Conservation (phyloP, 345 rosid genomes). For the Brassica cretica region DNA sequence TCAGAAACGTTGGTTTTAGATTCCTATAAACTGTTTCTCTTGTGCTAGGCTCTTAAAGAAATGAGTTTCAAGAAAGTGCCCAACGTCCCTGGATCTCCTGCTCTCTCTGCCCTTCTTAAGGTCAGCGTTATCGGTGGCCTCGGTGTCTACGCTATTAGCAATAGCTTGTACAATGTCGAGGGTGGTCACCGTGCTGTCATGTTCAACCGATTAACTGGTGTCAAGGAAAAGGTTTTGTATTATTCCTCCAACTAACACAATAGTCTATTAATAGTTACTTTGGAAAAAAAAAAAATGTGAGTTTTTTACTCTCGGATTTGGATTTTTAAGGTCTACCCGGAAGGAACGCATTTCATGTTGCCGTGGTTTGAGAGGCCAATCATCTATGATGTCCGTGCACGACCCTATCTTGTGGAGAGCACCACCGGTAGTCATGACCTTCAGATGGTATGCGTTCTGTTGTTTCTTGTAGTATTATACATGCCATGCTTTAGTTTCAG, state of each 20-base stretch:
- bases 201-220: conserved; percentile 44
- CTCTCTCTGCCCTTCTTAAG: conserved; percentile 42
- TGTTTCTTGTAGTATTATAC: background rate
- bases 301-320: background rate
- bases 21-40: background rate
- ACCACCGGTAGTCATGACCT: background rate
- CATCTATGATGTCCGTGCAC: conserved; percentile 3
- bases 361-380: background rate
- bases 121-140: conserved; percentile 41
- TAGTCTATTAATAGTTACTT: background rate
- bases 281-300: background rate
- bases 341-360: background rate
- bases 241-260: background rate
- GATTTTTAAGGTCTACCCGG: background rate
- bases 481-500: background rate
- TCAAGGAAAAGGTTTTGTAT: conserved; percentile 33
- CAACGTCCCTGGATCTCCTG: conserved; percentile 41
- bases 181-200: conserved; percentile 47
- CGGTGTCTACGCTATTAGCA: conserved; percentile 35
- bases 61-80: conserved; percentile 46
- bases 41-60: too few species aligned
- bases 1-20: too few species aligned
- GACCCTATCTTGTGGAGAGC: background rate
- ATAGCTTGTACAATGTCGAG: conserved; percentile 43
- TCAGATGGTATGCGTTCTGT: background rate